Evolutionary conservation across 768 basidiomycete genomes (phyloP).

Genomic region (Russula vinacea): DNA sequence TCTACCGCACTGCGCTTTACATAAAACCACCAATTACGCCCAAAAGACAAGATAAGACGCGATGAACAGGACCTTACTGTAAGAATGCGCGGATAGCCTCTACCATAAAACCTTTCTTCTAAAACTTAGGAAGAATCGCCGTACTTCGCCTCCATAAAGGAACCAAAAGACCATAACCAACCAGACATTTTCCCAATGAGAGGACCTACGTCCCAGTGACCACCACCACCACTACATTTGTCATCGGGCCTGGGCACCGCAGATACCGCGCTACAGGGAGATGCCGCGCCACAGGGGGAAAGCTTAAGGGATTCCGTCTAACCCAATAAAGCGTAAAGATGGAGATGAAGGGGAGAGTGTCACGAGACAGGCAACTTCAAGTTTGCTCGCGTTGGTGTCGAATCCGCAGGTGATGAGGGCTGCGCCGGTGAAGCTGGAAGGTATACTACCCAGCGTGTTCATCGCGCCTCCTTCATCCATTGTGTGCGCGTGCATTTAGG

Average conservation of each 20-base stretch:
- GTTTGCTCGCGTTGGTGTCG: conserved; percentile 82
- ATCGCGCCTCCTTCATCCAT: conserved; percentile 89
- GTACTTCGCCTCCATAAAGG: conserved; percentile 64
- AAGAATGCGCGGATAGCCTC: not conserved
- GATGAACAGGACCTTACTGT: conserved; percentile 81
- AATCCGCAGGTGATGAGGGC: conserved; percentile 88
- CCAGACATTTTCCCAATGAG: conserved; percentile 76
- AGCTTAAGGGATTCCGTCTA: conserved; percentile 59
- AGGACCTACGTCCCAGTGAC: conserved; percentile 65
- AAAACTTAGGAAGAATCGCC: conserved; percentile 65
- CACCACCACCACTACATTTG: not conserved
- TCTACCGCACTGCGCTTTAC: no score
- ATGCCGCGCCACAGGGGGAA: conserved; percentile 37
- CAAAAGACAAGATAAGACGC: conserved; percentile 79
- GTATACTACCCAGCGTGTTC: conserved; percentile 80
- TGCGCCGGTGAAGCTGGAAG: no score
- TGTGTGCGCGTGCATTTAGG: conserved; percentile 32
- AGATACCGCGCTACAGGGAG: no score
- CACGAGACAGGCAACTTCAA: conserved; percentile 59
- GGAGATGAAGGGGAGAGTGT: conserved; percentile 71
- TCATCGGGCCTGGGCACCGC: not conserved
- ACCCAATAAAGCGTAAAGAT: conserved; percentile 89
- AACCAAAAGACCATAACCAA: conserved; percentile 84
- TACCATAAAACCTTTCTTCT: not conserved
- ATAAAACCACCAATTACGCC: no score